Evolutionary conservation across 148 eudicot species (phyloP).

Genomic region (Drosera capensis): DNA sequence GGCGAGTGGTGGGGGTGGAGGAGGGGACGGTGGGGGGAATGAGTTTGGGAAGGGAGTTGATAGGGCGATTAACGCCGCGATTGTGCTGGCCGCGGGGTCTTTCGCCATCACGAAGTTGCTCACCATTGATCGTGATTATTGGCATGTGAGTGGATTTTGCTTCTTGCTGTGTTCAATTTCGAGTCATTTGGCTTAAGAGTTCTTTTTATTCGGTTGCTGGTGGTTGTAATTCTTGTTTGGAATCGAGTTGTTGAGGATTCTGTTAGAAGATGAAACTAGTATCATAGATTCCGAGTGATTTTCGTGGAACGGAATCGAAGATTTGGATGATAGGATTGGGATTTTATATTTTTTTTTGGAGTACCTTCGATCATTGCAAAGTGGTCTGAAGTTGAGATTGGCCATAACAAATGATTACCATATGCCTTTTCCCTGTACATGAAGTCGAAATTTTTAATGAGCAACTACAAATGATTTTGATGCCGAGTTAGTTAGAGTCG

Average conservation of each 20-base stretch:
- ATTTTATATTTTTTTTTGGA: no score
- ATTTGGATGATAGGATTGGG: no score
- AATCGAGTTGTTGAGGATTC: no score
- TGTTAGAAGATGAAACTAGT: not conserved
- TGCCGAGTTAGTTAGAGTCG: no score
- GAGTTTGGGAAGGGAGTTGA: conserved; percentile 38
- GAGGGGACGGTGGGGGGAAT: conserved; percentile 17
- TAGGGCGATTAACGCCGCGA: conserved; percentile 72
- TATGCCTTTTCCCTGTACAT: no score
- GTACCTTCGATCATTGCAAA: no score
- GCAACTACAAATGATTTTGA: no score
- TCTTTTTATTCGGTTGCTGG: not conserved
- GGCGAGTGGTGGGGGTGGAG: conserved; percentile 12
- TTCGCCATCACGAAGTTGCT: conserved; percentile 81
- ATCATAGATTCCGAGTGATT: not conserved
- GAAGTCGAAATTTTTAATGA: no score
- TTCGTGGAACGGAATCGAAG: no score
- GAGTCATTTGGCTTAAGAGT: not conserved
- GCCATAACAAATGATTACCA: no score
- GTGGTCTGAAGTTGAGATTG: no score
- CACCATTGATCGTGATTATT: conserved; percentile 82
- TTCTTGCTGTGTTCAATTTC: not conserved
- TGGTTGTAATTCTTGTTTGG: not conserved
- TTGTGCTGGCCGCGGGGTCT: conserved; percentile 75
- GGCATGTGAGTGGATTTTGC: conserved; percentile 59